A percentile compares a stretch with the other conserved stretches of the same genome.
Conservation (phyloP, 345 rosid species). For the Laguncularia racemosa region DNA sequence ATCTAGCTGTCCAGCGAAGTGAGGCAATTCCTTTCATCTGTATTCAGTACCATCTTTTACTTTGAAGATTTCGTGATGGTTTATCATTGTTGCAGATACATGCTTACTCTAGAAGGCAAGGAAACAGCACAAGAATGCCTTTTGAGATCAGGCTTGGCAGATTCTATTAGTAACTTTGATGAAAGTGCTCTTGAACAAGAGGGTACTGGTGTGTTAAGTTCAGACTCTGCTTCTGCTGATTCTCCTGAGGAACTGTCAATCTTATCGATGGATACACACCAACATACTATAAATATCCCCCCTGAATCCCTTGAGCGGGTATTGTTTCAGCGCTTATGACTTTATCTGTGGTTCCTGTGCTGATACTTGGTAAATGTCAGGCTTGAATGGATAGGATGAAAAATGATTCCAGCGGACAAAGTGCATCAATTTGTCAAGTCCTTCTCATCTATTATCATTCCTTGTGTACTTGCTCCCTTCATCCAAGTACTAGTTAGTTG, state of each 20-base stretch:
- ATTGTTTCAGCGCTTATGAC: slow-evolving; percentile 1
- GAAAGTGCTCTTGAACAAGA: slow-evolving; percentile 27
- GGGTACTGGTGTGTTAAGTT: slow-evolving; percentile 11
- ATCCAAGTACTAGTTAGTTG: too few species aligned
- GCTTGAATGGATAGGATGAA: not conserved
- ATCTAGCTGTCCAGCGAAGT: slow-evolving; percentile 96
- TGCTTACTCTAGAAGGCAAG: slow-evolving; percentile 75
- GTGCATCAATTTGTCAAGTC: not conserved
- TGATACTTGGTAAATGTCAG: not conserved
- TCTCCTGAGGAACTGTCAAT: slow-evolving; percentile 18
- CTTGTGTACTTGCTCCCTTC: too few species aligned
- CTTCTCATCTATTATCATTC: not conserved
- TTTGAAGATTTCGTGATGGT: slow-evolving; percentile 5
- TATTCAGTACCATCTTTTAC: not conserved
- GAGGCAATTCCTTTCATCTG: slow-evolving; percentile 9
- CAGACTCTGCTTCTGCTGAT: slow-evolving; percentile 18
- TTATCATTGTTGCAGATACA: slow-evolving; percentile 44
- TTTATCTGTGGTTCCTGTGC: not conserved
- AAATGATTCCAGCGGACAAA: too few species aligned
- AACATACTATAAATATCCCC: slow-evolving; percentile 36
- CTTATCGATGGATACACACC: slow-evolving; percentile 17
- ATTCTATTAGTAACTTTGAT: slow-evolving; percentile 26
- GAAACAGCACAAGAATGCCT: slow-evolving; percentile 71
- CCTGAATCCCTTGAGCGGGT: slow-evolving; percentile 50
- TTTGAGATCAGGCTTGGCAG: slow-evolving; percentile 51